These are phyloP conservation scores for Myriosclerotinia curreyana DNA, from an alignment of 2,329 filamentous ascomycete species.

Conservation along the genomic window DNA sequence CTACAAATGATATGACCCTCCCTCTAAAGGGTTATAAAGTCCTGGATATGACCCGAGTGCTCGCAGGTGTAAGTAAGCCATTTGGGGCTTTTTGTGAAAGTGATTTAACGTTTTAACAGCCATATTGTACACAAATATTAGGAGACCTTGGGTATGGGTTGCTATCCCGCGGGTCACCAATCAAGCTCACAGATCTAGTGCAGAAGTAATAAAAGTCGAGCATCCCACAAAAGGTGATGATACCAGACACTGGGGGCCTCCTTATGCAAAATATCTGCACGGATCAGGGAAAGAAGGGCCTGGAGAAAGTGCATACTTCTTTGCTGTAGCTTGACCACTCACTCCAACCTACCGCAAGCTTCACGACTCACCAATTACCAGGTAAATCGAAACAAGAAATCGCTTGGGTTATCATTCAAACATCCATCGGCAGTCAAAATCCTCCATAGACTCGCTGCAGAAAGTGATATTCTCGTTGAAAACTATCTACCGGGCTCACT, in stretches of 20 bases:
- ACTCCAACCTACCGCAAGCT: constrained; percentile 3
- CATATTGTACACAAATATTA: constrained; percentile 95
- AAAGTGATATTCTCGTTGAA: constrained; percentile 91
- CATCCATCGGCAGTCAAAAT: constrained; percentile 80
- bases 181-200: constrained; percentile 50
- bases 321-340: constrained; percentile 58
- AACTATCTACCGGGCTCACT: constrained; percentile 91
- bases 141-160: constrained; percentile 80
- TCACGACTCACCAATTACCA: constrained; percentile 40
- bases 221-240: constrained; percentile 90
- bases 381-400: constrained; percentile 98
- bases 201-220: constrained; percentile 96
- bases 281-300: constrained; percentile 61
- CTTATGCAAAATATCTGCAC: constrained; percentile 75
- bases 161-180: constrained; percentile 23
- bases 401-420: constrained; percentile 85
- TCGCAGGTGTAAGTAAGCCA: constrained; percentile 73
- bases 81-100: not conserved
- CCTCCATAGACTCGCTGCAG: constrained; percentile 76
- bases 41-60: constrained; percentile 92
- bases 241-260: constrained; percentile 93
- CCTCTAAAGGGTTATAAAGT: constrained; percentile 85
- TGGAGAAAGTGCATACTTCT: constrained; percentile 92
- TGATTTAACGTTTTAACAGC: constrained; percentile 50
- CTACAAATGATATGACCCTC: constrained; percentile 45